Conservation (phyloP, 2,329 filamentous ascomycete species). For the Chlorencoelia australis region DNA sequence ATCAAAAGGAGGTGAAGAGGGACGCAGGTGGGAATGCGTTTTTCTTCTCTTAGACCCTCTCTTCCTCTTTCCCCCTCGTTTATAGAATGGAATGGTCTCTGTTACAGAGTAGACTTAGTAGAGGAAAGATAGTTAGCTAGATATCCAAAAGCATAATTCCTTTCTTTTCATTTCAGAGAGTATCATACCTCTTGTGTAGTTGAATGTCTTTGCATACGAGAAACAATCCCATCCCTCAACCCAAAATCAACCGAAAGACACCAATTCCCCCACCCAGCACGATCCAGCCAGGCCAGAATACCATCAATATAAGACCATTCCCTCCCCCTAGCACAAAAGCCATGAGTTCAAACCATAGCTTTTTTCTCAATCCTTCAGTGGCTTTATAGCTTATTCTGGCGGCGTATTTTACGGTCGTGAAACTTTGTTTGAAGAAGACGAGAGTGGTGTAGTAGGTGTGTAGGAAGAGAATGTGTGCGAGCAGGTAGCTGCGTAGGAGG, state of each 20-base stretch:
- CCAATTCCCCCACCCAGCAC: constrained; percentile 14
- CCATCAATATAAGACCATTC: constrained; percentile 18
- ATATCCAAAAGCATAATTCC: constrained; percentile 2
- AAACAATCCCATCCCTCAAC: neutral
- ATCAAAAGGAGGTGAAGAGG: constrained; percentile 64
- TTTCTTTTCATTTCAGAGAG: constrained; percentile 14
- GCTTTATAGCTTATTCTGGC: constrained; percentile 14
- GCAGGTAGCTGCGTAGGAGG: no score
- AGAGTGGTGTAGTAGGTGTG: constrained; percentile 15
- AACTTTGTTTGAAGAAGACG: constrained; percentile 7
- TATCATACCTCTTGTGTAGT: no score
- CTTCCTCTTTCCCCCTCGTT: no score
- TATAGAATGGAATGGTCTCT: no score
- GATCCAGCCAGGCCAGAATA: constrained; percentile 27
- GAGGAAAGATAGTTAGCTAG: constrained; percentile 4
- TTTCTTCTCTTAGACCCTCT: constrained; percentile 68
- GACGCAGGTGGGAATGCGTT: constrained; percentile 88
- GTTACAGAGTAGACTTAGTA: constrained; percentile 1
- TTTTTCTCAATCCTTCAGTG: constrained; percentile 16
- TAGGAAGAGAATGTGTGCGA: constrained; percentile 1
- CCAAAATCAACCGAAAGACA: constrained; percentile 9
- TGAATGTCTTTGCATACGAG: no score
- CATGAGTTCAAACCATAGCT: constrained; percentile 21
- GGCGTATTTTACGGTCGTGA: neutral
- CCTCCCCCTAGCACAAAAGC: constrained; percentile 23